Conservation (phyloP, 2,329 filamentous ascomycete genomes). For the Sarocladium oryzae region DNA sequence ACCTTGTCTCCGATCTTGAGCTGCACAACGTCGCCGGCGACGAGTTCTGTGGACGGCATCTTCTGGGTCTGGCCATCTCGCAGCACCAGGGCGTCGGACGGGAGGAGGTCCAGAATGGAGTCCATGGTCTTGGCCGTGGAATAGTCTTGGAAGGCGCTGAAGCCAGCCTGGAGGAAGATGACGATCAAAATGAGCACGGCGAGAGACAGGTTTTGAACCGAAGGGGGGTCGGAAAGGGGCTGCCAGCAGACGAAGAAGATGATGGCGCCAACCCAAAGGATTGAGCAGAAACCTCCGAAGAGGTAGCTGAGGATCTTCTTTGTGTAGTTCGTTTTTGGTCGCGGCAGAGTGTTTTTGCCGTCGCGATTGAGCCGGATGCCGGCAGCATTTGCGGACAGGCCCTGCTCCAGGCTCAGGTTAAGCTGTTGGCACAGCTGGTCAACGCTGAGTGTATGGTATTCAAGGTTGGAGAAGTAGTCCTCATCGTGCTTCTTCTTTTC, state of each 20-base stretch:
- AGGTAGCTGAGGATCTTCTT: conserved; percentile 35
- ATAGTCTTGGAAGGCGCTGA: conserved; percentile 42
- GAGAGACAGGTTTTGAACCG: conserved; percentile 35
- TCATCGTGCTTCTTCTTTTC: conserved; percentile 26
- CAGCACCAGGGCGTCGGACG: conserved; percentile 34
- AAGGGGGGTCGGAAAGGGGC: conserved; percentile 38
- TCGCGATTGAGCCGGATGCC: conserved; percentile 30
- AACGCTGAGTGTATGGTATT: conserved; percentile 28
- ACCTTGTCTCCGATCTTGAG: conserved; percentile 41
- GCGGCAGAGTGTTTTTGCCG: conserved; percentile 34
- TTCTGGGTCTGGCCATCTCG: conserved; percentile 32
- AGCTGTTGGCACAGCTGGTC: conserved; percentile 32
- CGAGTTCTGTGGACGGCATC: conserved; percentile 35
- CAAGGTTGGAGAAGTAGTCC: conserved; percentile 36
- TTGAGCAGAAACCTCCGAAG: conserved; percentile 41
- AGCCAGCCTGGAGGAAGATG: conserved; percentile 38
- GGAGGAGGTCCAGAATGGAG: conserved; percentile 38
- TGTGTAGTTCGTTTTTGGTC: conserved; percentile 34
- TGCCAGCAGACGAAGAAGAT: conserved; percentile 43
- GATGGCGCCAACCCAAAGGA: conserved; percentile 39
- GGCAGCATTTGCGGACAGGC: conserved; percentile 28
- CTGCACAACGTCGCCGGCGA: conserved; percentile 39
- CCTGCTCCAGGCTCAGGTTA: conserved; percentile 26
- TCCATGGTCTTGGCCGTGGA: conserved; percentile 40
- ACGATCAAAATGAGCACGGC: conserved; percentile 41